Base-by-base conservation (phyloP, 2,329 filamentous ascomycete genomes). In the Cytospora schulzeri region DNA sequence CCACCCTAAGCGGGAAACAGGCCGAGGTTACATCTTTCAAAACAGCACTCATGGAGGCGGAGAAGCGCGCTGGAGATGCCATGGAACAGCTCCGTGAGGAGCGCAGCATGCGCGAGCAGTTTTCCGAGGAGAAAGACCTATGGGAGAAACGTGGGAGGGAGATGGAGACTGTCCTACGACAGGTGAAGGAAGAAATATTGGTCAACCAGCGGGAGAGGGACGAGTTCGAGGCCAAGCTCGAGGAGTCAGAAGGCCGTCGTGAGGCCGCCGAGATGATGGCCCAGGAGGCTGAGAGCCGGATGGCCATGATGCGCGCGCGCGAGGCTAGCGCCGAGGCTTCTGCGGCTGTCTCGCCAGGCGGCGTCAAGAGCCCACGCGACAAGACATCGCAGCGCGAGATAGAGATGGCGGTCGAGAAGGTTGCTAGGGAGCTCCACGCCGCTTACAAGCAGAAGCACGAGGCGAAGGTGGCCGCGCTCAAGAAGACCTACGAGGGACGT, bases 401-500 rank as follows among this genome's bases (percentile, higher is more conserved):
- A 57, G 93, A 97, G 73, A 83, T 91, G 53, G 90, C 91, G 1
- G 90, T 94, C 26, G 92, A 97, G 77, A 92, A 93, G 69, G 93
- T 98, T 50, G 93, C 94, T n/a, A 86, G 92, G 33, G 95, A 99
- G 74, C 84, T 99, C 50, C 95, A 99, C 75, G 85, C 89, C 0
- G 84, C 97, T 14, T 99, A 99, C 84, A 98, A 97, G 80, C 88
- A 90, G 74, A 99, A 99, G 79, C 95, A 99, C 75, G 94, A 98
- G 80, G 92, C 89, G 68, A 99, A 99, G 80, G 94, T 98, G 53
- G 86, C 91, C 1, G 94, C 93, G 4, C 83, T 99, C 69, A 98
- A 90, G 79, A 89, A 89, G 78, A 89, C 85, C 67, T 90, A 98
- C 78, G 92, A 97, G 76, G 85, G 86, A 55, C 88, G 94, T 62